Percentiles rank a stretch among this genome's conserved stretches.
phyloP scores from a whole-genome alignment of 257 asterid species.

The Voacanga thouarsii region DNA sequence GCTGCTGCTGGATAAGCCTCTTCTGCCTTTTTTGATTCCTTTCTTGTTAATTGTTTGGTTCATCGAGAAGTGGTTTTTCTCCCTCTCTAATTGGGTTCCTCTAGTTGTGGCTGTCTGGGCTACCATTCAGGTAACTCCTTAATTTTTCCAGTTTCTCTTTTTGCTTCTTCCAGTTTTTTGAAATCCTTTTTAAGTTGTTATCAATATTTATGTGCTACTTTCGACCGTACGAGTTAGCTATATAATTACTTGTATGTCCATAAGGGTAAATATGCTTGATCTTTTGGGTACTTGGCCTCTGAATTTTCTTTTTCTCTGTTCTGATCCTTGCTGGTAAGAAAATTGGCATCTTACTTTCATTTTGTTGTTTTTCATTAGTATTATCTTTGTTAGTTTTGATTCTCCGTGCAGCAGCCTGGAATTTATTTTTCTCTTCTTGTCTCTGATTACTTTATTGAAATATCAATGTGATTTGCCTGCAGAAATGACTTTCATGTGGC shows the following conservation, averaged over 20 bases:
- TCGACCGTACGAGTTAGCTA: background rate
- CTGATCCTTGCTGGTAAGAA: conserved; percentile 1
- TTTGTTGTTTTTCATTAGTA: background rate
- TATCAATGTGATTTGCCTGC: background rate
- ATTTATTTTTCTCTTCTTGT: background rate
- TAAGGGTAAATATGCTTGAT: conserved; percentile 2
- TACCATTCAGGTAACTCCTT: conserved; percentile 61
- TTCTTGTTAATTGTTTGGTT: conserved; percentile 61
- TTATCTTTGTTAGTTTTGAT: background rate
- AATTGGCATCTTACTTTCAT: background rate
- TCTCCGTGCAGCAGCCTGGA: background rate
- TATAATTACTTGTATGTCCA: background rate
- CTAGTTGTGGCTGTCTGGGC: conserved; percentile 83
- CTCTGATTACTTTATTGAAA: background rate
- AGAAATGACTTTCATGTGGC: background rate
- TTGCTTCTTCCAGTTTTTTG: background rate
- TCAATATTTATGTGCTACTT: background rate
- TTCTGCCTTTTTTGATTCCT: conserved; percentile 60
- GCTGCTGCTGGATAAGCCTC: conserved; percentile 63
- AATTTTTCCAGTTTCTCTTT: background rate
- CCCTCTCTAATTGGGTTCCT: conserved; percentile 87
- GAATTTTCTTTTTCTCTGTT: background rate
- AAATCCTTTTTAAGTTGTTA: background rate
- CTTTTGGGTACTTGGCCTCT: conserved; percentile 11
- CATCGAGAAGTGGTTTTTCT: conserved; percentile 83